phyloP scores from a whole-genome alignment of 1,284 basidiomycete genomes.

The Ganoderma leucocontextum region DNA sequence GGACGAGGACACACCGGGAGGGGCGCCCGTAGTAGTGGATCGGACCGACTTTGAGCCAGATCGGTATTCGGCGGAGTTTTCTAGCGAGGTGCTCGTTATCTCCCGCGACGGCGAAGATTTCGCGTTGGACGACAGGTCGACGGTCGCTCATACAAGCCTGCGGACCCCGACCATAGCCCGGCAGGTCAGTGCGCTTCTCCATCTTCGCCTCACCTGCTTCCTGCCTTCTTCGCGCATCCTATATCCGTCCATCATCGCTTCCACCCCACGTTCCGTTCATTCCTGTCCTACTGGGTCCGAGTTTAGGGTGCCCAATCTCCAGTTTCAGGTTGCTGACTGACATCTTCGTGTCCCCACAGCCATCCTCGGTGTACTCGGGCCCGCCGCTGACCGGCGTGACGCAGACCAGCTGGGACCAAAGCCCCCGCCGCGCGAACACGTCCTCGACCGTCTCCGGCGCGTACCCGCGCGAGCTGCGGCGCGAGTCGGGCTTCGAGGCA shows the following conservation, averaged over 20 bases:
- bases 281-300: not conserved
- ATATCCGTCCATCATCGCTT: too few species aligned
- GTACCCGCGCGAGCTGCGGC: constrained; percentile 29
- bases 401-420: constrained; percentile 9
- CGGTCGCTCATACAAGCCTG: constrained; percentile 14
- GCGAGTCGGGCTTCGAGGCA: constrained; percentile 21
- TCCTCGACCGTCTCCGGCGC: constrained; percentile 30
- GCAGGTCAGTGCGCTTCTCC: constrained; percentile 19
- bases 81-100: constrained; percentile 32
- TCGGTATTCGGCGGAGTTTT: not conserved
- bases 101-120: constrained; percentile 35
- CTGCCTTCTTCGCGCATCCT: constrained; percentile 14
- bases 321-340: not conserved
- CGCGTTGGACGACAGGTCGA: constrained; percentile 18
- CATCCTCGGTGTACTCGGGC: constrained; percentile 14
- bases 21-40: not conserved
- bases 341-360: not conserved
- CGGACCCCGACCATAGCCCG: constrained; percentile 9
- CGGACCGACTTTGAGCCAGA: not conserved
- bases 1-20: not conserved
- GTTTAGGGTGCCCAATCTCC: not conserved
- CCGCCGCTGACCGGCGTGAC: constrained; percentile 4
- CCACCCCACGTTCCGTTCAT: not conserved
- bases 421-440: constrained; percentile 28
- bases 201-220: not conserved